These are phyloP conservation scores for Ustilago sp. DNA, from an alignment of 1,284 basidiomycete genomes.

Conservation along the genomic window DNA sequence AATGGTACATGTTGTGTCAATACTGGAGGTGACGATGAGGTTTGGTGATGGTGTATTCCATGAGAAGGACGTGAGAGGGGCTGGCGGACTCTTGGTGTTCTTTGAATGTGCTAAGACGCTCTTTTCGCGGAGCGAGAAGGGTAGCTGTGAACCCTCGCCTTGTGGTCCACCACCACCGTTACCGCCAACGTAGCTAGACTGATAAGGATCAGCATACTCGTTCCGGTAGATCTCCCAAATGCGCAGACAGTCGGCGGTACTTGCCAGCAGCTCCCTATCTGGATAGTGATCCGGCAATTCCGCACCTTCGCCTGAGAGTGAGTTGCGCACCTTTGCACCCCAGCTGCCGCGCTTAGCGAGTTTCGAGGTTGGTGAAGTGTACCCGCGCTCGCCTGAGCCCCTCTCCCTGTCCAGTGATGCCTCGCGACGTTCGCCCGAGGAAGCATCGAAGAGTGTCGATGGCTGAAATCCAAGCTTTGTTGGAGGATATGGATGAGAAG, in stretches of 20 bases:
- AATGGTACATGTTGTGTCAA: constrained; percentile 71
- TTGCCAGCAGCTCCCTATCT: constrained; percentile 66
- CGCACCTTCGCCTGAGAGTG: constrained; percentile 18
- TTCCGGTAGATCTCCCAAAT: constrained; percentile 66
- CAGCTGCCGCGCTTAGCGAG: constrained; percentile 56
- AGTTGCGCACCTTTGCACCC: constrained; percentile 44
- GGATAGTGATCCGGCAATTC: constrained; percentile 54
- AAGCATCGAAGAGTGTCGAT: constrained; percentile 52
- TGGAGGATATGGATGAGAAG: constrained; percentile 67
- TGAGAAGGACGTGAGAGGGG: constrained; percentile 68
- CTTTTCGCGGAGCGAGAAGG: constrained; percentile 64
- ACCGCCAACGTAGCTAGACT: constrained; percentile 50
- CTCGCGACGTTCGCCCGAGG: constrained; percentile 40
- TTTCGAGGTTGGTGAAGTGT: constrained; percentile 55
- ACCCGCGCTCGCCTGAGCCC: constrained; percentile 38
- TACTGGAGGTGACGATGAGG: constrained; percentile 75
- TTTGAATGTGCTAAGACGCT: constrained; percentile 67
- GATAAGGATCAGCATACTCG: constrained; percentile 50
- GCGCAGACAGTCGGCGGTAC: constrained; percentile 66
- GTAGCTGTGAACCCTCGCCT: constrained; percentile 27
- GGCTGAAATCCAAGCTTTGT: constrained; percentile 68
- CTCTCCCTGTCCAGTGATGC: constrained; percentile 41
- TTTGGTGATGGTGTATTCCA: constrained; percentile 69
- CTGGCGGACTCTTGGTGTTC: constrained; percentile 63
- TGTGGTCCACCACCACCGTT: constrained; percentile 26